Evolutionary conservation across 495 filamentous ascomycete genomes (phyloP), one percentile per base, ranked within the genome.

Genomic region (Bombardia bombarda): DNA sequence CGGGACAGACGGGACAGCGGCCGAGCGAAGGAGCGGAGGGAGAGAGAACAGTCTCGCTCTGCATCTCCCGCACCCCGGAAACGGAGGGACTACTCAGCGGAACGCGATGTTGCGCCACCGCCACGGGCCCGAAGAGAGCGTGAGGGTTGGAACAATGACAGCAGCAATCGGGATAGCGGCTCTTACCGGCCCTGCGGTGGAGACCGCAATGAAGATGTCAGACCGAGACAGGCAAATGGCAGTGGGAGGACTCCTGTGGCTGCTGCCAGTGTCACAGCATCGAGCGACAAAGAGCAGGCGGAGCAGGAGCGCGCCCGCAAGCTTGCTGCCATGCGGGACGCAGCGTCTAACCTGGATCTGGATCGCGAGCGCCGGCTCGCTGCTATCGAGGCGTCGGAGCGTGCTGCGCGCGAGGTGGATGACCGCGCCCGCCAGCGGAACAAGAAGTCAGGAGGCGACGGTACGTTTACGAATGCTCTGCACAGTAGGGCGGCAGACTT

Each of bases 261-360:
- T 28, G 6, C 25, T 12, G 25, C 25, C n/a, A n/a, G n/a, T n/a
- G n/a, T n/a, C n/a, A n/a, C n/a, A 12, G 25, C 25, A 14, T 43
- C 47, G 2, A 42, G 52, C 7, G 49, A 53, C 34, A 46, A 51
- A 22, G 49, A 46, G 8, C 21, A 41, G 7, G 40, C 33, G 5
- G 47, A 71, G 26, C 66, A 72, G 13, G 79, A 84, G 45, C 76
- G 75, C 3, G 76, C 74, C 7, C 67, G 73, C 16, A 90, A 85
- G 55, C 68, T 97, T 4, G 87, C 84, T 14, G 84, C 82, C 25
- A 98, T 98, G 92, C 86, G 88, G 54, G 73, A 76, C 19, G 86
- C 86, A 41, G 92, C 92, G n/a, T 69, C 71, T 3, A 76, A 84
- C 10, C 70, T 98, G 46, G 86, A 96, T 58, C 51, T 71, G 28